A percentile compares a stretch with the other conserved stretches of the same genome.
phyloP scores from a whole-genome alignment of 164 flowering plant species.

The Stephania japonica region DNA sequence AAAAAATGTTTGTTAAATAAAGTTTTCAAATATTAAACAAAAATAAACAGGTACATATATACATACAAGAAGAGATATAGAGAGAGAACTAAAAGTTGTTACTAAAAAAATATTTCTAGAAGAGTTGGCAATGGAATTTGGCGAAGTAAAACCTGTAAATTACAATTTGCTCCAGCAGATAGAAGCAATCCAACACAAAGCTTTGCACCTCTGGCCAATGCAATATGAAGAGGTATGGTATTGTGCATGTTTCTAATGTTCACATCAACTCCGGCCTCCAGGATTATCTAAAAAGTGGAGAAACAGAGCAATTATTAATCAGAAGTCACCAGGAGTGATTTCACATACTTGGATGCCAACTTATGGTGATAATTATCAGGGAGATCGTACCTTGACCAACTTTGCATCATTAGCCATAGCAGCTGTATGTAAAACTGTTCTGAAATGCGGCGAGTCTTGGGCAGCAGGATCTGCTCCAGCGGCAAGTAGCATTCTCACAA shows the following conservation, averaged over 20 bases:
- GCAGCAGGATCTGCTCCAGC: slow-evolving; percentile 95
- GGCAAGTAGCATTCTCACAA: slow-evolving; percentile 73
- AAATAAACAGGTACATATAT: not conserved
- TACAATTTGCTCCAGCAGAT: slow-evolving; percentile 81
- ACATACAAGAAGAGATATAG: too few species aligned
- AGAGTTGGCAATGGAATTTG: not conserved
- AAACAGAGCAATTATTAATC: slow-evolving; percentile 1
- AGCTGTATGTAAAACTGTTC: slow-evolving; percentile 91
- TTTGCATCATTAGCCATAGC: slow-evolving; percentile 92
- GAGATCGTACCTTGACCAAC: slow-evolving; percentile 65
- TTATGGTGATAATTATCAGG: not conserved
- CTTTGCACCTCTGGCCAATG: slow-evolving; percentile 93
- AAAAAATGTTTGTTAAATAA: not conserved
- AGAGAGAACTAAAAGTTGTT: too few species aligned
- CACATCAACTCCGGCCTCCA: slow-evolving; percentile 93
- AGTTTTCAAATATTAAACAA: not conserved
- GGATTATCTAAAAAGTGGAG: slow-evolving; percentile 58
- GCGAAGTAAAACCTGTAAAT: slow-evolving; percentile 58
- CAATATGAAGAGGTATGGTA: slow-evolving; percentile 92
- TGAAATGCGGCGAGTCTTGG: slow-evolving; percentile 71
- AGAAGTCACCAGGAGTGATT: not conserved
- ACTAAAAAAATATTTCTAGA: not conserved
- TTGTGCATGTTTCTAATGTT: slow-evolving; percentile 79
- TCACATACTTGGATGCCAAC: not conserved
- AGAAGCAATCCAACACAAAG: slow-evolving; percentile 85